These are phyloP conservation scores for Rhododendron griersonianum DNA, from an alignment of 148 eudicot genomes.

Conservation along the genomic window DNA sequence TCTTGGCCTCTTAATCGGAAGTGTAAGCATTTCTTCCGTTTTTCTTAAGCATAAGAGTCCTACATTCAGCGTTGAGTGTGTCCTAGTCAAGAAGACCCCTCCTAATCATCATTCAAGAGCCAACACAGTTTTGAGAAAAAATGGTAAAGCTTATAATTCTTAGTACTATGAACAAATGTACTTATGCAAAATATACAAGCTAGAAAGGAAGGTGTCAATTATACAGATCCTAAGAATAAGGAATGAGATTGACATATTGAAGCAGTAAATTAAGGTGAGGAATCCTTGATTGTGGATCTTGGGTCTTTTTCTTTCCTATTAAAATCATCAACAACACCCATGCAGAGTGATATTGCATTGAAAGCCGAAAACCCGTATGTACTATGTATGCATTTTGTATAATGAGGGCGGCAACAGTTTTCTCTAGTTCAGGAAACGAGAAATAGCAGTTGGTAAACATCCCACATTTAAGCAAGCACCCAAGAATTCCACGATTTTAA, in stretches of 20 bases:
- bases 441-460: constrained; percentile 1
- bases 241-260: too few species aligned
- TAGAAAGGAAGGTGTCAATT: too few species aligned
- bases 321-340: background rate
- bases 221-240: too few species aligned
- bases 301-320: too few species aligned
- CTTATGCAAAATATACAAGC: too few species aligned
- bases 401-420: background rate
- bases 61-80: background rate
- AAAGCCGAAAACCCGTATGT: background rate
- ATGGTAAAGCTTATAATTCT: too few species aligned
- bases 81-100: background rate
- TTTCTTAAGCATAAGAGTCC: background rate
- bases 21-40: too few species aligned
- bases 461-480: background rate
- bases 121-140: too few species aligned
- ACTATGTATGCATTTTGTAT: background rate
- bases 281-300: too few species aligned
- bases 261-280: too few species aligned
- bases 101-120: background rate
- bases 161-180: too few species aligned
- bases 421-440: background rate
- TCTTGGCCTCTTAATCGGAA: background rate
- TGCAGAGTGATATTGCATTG: constrained; percentile 3
- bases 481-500: background rate